Evolutionary conservation across 768 basidiomycete genomes (phyloP), one percentile per base, ranked within the genome.

Genomic region (Kwoniella heveanensis): DNA sequence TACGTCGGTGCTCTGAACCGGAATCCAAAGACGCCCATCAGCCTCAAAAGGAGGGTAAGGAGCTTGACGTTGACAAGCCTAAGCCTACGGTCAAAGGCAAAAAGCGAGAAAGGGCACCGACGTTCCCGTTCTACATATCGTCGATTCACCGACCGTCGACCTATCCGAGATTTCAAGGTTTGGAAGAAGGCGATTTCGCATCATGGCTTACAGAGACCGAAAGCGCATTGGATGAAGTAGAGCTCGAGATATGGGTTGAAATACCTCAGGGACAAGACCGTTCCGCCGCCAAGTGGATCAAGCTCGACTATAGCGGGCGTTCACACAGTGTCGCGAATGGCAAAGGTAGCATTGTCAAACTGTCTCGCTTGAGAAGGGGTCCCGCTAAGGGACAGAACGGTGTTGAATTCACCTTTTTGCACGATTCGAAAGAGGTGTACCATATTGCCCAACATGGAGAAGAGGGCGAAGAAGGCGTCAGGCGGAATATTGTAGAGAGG

Each of bases 101-200:
- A 50, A 24, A 36, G 19, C 24, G 30, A 30, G 26, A 46, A 19
- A 24, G 22, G 27, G 39, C 46, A 48, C 39, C 52, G 22, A 30
- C 44, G 8, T 46, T 62, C n/a, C 86, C 90, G 2, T 85, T 90
- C 72, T 93, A 87, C 77, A 84, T 92, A 52, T 95, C 92, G 1
- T 83, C 86, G 0, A 83, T 90, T 53, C 92, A 92, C 76, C 84
- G 82, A 24, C 89, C 91, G 3, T 94, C 92, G 0, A 92, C 89
- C 0, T 90, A 92, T 76, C 93, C 93, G 0, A 79, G 82, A 24
- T 95, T 92, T 70, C 58, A 83, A 0, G 80, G 90, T 19, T 87
- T 92, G 70, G 76, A 83, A 7, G 80, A 83, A 5, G 30, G 79
- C 26, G 86, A 88, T 53, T 88, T 88, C 71, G 82, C 85, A 0